These are phyloP conservation scores for Orbilia blumenaviensis DNA, from an alignment of 2,329 filamentous ascomycete genomes.

Conservation along the genomic window DNA sequence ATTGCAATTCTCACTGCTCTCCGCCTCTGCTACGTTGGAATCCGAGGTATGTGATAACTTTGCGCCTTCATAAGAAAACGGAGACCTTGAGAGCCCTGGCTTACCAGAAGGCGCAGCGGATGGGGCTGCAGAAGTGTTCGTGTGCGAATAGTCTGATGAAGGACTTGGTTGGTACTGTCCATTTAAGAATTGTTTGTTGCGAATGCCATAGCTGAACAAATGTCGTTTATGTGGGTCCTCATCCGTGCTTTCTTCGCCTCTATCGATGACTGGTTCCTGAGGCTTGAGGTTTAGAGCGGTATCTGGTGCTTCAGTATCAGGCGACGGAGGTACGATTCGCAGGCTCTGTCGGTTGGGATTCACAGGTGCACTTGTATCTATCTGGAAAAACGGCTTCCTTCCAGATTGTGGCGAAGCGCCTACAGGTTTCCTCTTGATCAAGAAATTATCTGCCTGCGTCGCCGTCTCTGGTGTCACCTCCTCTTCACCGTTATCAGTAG, in stretches of 20 bases:
- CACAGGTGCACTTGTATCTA: slow-evolving; percentile 5
- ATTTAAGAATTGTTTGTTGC: slow-evolving; percentile 44
- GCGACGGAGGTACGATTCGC: slow-evolving; percentile 39
- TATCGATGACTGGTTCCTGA: neutral
- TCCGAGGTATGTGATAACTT: slow-evolving; percentile 18
- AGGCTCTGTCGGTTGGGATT: neutral
- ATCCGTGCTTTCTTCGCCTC: slow-evolving; percentile 32
- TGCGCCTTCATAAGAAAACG: slow-evolving; percentile 45
- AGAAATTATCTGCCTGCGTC: neutral
- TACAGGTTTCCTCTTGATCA: slow-evolving; percentile 37
- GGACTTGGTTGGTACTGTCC: slow-evolving; percentile 42
- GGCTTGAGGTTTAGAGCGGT: slow-evolving; percentile 1
- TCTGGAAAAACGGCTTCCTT: slow-evolving; percentile 4
- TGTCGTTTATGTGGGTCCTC: slow-evolving; percentile 46
- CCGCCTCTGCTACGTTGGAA: neutral
- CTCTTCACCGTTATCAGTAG: neutral
- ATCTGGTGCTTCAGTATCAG: slow-evolving; percentile 12
- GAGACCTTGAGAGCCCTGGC: slow-evolving; percentile 34
- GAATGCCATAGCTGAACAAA: slow-evolving; percentile 31
- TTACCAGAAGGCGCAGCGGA: slow-evolving; percentile 35
- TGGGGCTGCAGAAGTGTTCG: slow-evolving; percentile 1
- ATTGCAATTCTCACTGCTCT: neutral
- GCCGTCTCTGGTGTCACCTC: slow-evolving; percentile 1
- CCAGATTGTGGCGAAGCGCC: slow-evolving; percentile 21
- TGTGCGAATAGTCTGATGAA: slow-evolving; percentile 32